Evolutionary conservation across 2,329 filamentous ascomycete genomes (phyloP).

Genomic region (Aaosphaeria pasadenensis): DNA sequence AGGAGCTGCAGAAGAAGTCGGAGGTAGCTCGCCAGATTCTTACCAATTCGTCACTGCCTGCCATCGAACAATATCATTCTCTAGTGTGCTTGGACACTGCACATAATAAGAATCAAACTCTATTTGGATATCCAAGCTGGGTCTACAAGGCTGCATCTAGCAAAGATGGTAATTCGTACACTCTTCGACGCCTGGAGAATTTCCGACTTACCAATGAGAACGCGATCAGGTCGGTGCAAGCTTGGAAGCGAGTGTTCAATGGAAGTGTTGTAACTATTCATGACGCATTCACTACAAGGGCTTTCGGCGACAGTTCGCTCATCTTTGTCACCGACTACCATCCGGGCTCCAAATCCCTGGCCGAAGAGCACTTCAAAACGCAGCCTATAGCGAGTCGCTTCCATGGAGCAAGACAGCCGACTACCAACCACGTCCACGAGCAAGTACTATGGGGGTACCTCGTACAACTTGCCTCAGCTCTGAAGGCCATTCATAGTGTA

Average conservation of each 20-base stretch:
- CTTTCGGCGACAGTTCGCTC: constrained; percentile 91
- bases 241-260: constrained; percentile 83
- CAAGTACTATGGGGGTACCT: constrained; percentile 86
- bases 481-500: constrained; percentile 79
- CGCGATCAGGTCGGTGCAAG: constrained; percentile 79
- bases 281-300: constrained; percentile 89
- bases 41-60: constrained; percentile 72
- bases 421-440: constrained; percentile 54
- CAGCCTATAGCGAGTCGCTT: constrained; percentile 30
- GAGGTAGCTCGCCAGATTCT: constrained; percentile 83
- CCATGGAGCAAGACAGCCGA: constrained; percentile 30
- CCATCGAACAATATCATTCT: constrained; percentile 85
- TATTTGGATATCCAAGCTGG: constrained; percentile 89
- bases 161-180: constrained; percentile 87
- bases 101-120: constrained; percentile 71
- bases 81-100: constrained; percentile 84
- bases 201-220: constrained; percentile 87
- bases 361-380: constrained; percentile 69
- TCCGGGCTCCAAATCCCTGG: constrained; percentile 83
- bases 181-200: constrained; percentile 80
- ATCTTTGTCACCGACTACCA: constrained; percentile 94
- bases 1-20: constrained; percentile 84
- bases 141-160: constrained; percentile 90
- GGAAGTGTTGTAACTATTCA: constrained; percentile 81
- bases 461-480: constrained; percentile 82